Conservation (phyloP, 768 basidiomycete genomes). For the Lactarius indigo region DNA sequence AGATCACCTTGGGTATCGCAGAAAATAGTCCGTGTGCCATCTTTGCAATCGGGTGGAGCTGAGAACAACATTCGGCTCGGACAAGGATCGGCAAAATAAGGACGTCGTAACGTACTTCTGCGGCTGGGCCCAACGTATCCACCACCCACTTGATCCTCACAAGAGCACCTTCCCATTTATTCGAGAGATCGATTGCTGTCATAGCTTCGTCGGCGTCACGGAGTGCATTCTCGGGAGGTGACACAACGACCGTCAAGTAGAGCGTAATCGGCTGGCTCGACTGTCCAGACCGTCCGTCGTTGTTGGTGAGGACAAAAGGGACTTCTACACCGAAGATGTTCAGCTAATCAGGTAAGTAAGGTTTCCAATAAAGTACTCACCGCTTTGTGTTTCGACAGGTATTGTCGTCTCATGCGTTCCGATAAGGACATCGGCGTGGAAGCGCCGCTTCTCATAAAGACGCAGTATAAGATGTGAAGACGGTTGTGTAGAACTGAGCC, state of each 20-base stretch:
- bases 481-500: too few relatives aligned
- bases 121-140: background rate
- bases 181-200: background rate
- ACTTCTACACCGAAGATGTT: too few relatives aligned
- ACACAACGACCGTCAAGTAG: too few relatives aligned
- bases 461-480: too few relatives aligned
- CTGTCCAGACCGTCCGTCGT: too few relatives aligned
- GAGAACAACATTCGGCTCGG: background rate
- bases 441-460: too few relatives aligned
- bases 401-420: background rate
- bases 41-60: background rate
- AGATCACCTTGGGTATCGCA: background rate
- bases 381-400: background rate
- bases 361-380: background rate
- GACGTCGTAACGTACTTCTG: background rate
- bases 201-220: background rate
- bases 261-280: too few relatives aligned
- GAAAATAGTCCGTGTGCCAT: background rate
- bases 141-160: background rate
- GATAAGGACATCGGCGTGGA: background rate
- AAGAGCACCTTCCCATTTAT: background rate
- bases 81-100: background rate
- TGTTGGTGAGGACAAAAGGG: too few relatives aligned
- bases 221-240: background rate
- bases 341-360: background rate